These are phyloP conservation scores for Meyerozyma athensensis DNA, from an alignment of 1,139 yeast species.

Conservation along the genomic window DNA sequence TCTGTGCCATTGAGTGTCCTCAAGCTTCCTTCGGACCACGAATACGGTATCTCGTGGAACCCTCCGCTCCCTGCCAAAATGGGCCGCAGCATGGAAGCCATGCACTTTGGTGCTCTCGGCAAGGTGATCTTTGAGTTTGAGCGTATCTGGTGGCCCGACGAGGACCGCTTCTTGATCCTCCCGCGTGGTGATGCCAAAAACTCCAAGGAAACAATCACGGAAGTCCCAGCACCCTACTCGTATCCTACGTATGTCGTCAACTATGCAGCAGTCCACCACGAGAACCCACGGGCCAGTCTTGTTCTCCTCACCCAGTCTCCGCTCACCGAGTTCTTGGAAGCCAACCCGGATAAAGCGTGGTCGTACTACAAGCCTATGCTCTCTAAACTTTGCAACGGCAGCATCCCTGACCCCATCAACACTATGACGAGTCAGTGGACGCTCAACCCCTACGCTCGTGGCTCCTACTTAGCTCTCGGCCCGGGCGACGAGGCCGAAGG, in stretches of 20 bases:
- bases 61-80: constrained; percentile 54
- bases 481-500: constrained; percentile 68
- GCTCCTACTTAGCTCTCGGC: constrained; percentile 68
- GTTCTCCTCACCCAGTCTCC: constrained; percentile 67
- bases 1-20: constrained; percentile 75
- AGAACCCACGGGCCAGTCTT: constrained; percentile 46
- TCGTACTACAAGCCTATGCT: constrained; percentile 34
- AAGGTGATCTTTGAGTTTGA: constrained; percentile 74
- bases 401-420: constrained; percentile 43
- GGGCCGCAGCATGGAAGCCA: constrained; percentile 37
- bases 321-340: constrained; percentile 49
- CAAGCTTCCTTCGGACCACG: constrained; percentile 29
- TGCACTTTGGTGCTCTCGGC: constrained; percentile 72
- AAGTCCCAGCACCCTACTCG: constrained; percentile 24
- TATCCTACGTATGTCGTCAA: constrained; percentile 30
- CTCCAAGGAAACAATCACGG: constrained; percentile 1
- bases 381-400: constrained; percentile 16
- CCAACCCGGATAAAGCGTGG: constrained; percentile 37
- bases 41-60: constrained; percentile 49
- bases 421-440: constrained; percentile 67
- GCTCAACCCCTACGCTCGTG: constrained; percentile 58
- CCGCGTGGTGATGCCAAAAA: constrained; percentile 22
- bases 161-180: constrained; percentile 50
- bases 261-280: constrained; percentile 21
- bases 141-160: constrained; percentile 59